Evolutionary conservation across 2,329 filamentous ascomycete genomes (phyloP).

Genomic region (Ophiostoma quercus): DNA sequence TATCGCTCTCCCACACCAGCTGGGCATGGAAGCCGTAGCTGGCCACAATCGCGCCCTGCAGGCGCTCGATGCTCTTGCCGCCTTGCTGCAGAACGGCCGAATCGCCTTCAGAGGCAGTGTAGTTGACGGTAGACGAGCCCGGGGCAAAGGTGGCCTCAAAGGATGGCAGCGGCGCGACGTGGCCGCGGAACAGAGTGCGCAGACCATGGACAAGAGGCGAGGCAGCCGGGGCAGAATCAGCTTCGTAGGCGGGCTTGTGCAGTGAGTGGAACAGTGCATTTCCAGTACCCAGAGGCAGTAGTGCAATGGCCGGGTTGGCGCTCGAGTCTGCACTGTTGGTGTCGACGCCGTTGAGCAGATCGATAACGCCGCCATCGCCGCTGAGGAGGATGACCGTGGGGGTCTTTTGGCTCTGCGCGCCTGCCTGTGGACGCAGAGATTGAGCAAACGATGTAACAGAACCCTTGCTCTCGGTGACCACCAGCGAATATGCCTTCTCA

Average conservation of each 20-base stretch:
- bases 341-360: slow-evolving; percentile 64
- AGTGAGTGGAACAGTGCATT: slow-evolving; percentile 61
- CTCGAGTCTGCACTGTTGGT: background rate
- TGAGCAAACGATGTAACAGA: slow-evolving; percentile 61
- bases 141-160: slow-evolving; percentile 59
- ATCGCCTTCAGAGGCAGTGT: slow-evolving; percentile 22
- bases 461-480: slow-evolving; percentile 58
- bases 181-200: slow-evolving; percentile 57
- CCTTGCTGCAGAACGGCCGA: slow-evolving; percentile 22
- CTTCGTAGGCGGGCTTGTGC: slow-evolving; percentile 52
- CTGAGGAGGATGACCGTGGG: slow-evolving; percentile 67
- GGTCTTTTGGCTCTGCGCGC: background rate
- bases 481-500: slow-evolving; percentile 42
- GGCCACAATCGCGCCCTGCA: slow-evolving; percentile 72
- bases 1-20: slow-evolving; percentile 87
- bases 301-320: slow-evolving; percentile 42
- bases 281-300: slow-evolving; percentile 60
- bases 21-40: slow-evolving; percentile 88
- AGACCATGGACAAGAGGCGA: slow-evolving; percentile 49
- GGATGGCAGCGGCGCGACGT: slow-evolving; percentile 50
- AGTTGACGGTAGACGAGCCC: slow-evolving; percentile 46
- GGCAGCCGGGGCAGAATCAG: slow-evolving; percentile 26
- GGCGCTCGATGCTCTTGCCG: slow-evolving; percentile 33
- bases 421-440: slow-evolving; percentile 28
- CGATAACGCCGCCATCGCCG: slow-evolving; percentile 81